phyloP scores from a whole-genome alignment of 768 basidiomycete species.

The Boletus subparvulus region DNA sequence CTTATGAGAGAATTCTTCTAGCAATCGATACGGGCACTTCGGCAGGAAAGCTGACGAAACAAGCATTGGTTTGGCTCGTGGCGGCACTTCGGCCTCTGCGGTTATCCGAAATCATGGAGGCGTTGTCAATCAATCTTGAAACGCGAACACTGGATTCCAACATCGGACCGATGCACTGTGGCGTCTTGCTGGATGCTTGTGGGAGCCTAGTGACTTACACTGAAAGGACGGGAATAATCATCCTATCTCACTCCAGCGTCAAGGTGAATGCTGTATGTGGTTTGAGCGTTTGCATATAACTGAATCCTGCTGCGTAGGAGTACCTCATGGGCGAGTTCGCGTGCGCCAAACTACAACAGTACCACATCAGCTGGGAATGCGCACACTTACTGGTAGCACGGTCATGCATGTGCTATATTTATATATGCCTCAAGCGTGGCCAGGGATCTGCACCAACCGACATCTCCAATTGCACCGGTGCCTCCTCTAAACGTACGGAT shows the following conservation, averaged over 20 bases:
- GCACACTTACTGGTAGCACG: not conserved
- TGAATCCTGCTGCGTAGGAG: not conserved
- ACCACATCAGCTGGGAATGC: not conserved
- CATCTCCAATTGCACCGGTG: not conserved
- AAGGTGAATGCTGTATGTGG: not conserved
- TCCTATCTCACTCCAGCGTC: slow-evolving; percentile 4
- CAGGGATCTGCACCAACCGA: not conserved
- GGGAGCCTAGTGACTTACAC: slow-evolving; percentile 7
- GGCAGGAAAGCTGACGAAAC: not conserved
- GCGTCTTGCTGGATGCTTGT: slow-evolving; percentile 3
- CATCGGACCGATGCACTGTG: slow-evolving; percentile 2
- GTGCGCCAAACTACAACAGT: not conserved
- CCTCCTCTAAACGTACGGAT: not conserved
- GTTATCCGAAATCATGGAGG: not conserved
- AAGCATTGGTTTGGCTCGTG: slow-evolving; percentile 1
- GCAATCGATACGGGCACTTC: not conserved
- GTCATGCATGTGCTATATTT: slow-evolving; percentile 5
- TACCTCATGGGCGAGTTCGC: not conserved
- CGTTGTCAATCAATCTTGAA: not conserved
- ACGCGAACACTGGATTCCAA: not conserved
- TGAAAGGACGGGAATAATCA: not conserved
- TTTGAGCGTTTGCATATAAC: not conserved
- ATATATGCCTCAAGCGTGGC: not conserved
- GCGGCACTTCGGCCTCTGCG: not conserved
- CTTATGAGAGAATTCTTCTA: slow-evolving; percentile 2